Percentiles rank a stretch among this genome's conserved stretches.
Evolutionary conservation across 768 basidiomycete genomes (phyloP).

Genomic region (Cyathus striatus): DNA sequence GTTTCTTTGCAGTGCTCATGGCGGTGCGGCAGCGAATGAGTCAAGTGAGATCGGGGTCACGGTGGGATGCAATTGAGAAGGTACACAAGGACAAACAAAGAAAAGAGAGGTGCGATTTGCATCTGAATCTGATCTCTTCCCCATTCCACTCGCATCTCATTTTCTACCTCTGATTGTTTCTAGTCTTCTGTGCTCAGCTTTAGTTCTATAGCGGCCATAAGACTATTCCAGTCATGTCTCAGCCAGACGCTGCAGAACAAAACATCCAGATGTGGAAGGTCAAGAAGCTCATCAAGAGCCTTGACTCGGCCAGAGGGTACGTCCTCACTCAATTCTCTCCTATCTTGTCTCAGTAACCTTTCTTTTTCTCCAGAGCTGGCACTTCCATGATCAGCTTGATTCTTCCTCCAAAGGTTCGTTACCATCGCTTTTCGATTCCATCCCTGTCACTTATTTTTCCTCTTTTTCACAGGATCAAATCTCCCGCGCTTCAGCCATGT

Average conservation of each 20-base stretch:
- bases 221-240: too few relatives aligned
- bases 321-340: constrained; percentile 9
- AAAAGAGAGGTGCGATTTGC: too few relatives aligned
- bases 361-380: constrained; percentile 59
- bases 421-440: constrained; percentile 10
- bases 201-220: constrained; percentile 29
- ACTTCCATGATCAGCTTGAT: constrained; percentile 99
- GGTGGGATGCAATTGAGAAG: too few relatives aligned
- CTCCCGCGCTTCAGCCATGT: constrained; percentile 89
- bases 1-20: too few relatives aligned
- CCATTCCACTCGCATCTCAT: too few relatives aligned
- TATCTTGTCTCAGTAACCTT: constrained; percentile 17
- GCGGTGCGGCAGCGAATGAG: too few relatives aligned
- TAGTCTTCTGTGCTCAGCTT: constrained; percentile 19
- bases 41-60: too few relatives aligned
- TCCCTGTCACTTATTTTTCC: constrained; percentile 7
- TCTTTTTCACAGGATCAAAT: constrained; percentile 84
- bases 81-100: too few relatives aligned
- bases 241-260: constrained; percentile 84
- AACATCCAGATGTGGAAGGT: constrained; percentile 99
- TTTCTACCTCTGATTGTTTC: too few relatives aligned
- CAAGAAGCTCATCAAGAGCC: constrained; percentile 98
- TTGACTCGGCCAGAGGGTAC: constrained; percentile 89
- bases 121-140: too few relatives aligned
- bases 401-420: constrained; percentile 82